These are phyloP conservation scores for Lanzia echinophila DNA, from an alignment of 2,329 filamentous ascomycete genomes.

Conservation along the genomic window DNA sequence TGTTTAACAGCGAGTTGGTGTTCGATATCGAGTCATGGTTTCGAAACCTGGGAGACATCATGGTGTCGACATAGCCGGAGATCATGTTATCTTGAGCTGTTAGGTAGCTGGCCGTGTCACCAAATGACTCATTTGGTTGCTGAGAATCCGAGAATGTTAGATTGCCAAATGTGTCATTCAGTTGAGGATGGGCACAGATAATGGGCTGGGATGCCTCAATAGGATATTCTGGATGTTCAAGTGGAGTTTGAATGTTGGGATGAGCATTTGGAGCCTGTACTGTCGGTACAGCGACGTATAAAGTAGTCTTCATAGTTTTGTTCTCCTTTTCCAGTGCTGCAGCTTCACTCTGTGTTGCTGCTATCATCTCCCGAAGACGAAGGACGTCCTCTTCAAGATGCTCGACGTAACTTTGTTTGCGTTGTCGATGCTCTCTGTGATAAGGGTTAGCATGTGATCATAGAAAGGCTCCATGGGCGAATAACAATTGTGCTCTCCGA, in stretches of 20 bases:
- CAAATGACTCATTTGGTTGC: background rate
- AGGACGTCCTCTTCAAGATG: constrained; percentile 26
- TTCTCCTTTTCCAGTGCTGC: constrained; percentile 20
- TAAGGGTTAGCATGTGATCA: background rate
- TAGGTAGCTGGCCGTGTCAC: background rate
- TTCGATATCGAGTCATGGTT: background rate
- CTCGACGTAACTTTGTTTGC: constrained; percentile 26
- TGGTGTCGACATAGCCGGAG: background rate
- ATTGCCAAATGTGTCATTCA: background rate
- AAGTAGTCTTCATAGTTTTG: constrained; percentile 14
- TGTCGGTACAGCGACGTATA: background rate
- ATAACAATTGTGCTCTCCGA: constrained; percentile 27
- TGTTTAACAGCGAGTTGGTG: background rate
- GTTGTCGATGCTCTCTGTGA: constrained; percentile 25
- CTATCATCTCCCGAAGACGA: constrained; percentile 24
- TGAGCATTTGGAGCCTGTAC: background rate
- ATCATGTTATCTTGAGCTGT: constrained; percentile 1
- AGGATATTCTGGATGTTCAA: too few species aligned
- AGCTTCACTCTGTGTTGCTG: constrained; percentile 17
- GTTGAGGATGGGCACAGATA: background rate
- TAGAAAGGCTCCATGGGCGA: background rate
- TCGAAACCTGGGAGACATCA: background rate
- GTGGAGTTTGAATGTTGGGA: too few species aligned
- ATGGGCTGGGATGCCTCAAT: background rate
- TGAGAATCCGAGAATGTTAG: background rate